phyloP scores from a whole-genome alignment of 2,329 filamentous ascomycete genomes.

The Aspergillus novofumigatus region DNA sequence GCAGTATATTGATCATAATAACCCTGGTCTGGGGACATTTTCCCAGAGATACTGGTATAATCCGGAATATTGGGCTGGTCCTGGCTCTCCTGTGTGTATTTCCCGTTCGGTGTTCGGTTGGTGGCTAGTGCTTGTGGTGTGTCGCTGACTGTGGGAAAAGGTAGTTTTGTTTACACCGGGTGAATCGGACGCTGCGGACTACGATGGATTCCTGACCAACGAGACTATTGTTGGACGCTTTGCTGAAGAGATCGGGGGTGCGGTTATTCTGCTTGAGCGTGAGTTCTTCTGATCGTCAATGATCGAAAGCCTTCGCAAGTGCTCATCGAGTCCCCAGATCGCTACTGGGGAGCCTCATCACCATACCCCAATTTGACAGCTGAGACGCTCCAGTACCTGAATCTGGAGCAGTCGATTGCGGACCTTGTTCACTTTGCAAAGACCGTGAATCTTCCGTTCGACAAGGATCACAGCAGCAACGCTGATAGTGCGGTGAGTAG shows the following conservation, averaged over 20 bases:
- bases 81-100: constrained; percentile 49
- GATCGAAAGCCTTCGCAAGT: too few species aligned
- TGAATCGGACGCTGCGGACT: constrained; percentile 46
- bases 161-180: constrained; percentile 52
- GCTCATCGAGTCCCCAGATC: constrained; percentile 35
- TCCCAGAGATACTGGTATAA: constrained; percentile 53
- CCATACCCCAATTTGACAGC: constrained; percentile 50
- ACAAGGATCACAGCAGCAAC: constrained; percentile 45
- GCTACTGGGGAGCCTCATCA: constrained; percentile 56
- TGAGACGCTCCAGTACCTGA: constrained; percentile 53
- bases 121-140: background rate
- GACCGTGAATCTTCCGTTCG: constrained; percentile 52
- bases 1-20: constrained; percentile 57
- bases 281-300: constrained; percentile 11
- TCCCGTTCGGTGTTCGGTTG: background rate
- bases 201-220: constrained; percentile 50
- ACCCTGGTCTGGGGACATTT: constrained; percentile 54
- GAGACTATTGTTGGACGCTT: constrained; percentile 47
- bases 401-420: constrained; percentile 50
- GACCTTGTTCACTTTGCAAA: constrained; percentile 54
- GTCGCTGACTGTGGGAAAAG: constrained; percentile 19
- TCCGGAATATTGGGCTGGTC: constrained; percentile 49
- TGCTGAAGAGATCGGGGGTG: constrained; percentile 51
- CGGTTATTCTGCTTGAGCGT: constrained; percentile 55
- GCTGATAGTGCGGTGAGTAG: constrained; percentile 43